Percentiles rank a stretch among this genome's conserved stretches.
Evolutionary conservation across 768 basidiomycete genomes (phyloP).

Genomic region (Kwoniella sp.): DNA sequence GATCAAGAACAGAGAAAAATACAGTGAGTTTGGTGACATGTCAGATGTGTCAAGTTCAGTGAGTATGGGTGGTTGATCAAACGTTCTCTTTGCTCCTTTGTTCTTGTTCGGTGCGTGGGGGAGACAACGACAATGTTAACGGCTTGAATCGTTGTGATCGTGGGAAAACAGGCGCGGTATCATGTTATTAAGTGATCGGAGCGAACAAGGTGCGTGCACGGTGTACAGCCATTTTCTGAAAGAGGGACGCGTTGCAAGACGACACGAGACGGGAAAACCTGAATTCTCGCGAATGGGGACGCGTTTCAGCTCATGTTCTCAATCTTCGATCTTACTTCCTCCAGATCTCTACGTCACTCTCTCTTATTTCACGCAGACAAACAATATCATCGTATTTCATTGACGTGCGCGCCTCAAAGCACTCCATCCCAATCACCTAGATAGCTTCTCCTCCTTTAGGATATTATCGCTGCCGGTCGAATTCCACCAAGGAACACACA

Average conservation of each 20-base stretch:
- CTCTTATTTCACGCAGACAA: too few relatives aligned
- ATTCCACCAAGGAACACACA: too few relatives aligned
- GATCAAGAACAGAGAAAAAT: neutral
- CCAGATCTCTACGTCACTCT: neutral
- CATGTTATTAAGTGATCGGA: too few relatives aligned
- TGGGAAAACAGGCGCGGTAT: too few relatives aligned
- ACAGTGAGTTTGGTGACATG: too few relatives aligned
- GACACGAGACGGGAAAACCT: neutral
- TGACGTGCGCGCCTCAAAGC: neutral
- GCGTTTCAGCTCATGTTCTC: conserved; percentile 29
- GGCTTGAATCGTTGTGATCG: too few relatives aligned
- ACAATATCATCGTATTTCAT: neutral
- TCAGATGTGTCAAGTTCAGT: too few relatives aligned
- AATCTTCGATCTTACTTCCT: conserved; percentile 4
- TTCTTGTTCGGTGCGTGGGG: too few relatives aligned
- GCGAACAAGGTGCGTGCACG: too few relatives aligned
- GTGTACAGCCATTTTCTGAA: neutral
- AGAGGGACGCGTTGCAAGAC: neutral
- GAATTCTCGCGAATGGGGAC: conserved; percentile 13
- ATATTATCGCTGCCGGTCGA: neutral
- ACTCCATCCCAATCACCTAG: neutral
- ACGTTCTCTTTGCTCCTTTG: too few relatives aligned
- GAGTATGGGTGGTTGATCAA: too few relatives aligned
- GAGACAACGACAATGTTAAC: too few relatives aligned
- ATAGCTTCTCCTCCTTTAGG: neutral